A percentile compares a stretch with the other conserved stretches of the same genome.
These are phyloP conservation scores for Suillus tomentosus DNA, from an alignment of 768 basidiomycete genomes.

Conservation along the genomic window DNA sequence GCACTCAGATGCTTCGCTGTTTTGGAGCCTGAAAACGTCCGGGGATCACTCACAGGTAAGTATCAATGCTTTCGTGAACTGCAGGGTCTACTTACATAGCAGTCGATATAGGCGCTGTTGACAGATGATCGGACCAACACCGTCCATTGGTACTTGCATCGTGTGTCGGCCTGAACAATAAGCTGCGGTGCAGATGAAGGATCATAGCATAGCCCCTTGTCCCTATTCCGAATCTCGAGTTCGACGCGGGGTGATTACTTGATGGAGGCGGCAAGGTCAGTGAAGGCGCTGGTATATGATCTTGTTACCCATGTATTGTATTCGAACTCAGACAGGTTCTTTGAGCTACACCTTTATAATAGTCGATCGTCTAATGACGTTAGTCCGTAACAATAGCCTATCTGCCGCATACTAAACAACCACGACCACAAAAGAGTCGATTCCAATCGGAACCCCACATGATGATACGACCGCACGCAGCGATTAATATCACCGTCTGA, in stretches of 20 bases:
- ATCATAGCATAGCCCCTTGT: neutral
- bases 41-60: neutral
- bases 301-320: neutral
- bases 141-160: constrained; percentile 11
- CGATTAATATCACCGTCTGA: neutral
- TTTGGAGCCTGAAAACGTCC: neutral
- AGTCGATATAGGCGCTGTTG: neutral
- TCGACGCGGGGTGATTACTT: neutral
- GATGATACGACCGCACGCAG: constrained; percentile 91
- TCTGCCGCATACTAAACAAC: neutral
- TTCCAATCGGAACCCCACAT: constrained; percentile 91
- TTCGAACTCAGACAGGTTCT: constrained; percentile 6
- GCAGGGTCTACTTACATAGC: neutral
- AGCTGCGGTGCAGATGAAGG: neutral
- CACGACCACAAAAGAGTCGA: constrained; percentile 61
- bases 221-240: neutral
- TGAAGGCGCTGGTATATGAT: neutral
- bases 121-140: constrained; percentile 2
- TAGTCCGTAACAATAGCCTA: neutral
- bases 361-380: neutral
- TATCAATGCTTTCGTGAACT: neutral
- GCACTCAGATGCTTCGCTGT: constrained; percentile 1
- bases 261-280: neutral
- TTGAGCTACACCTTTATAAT: neutral
- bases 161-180: constrained; percentile 1